A percentile compares a stretch with the other conserved stretches of the same genome.
These are phyloP conservation scores for Cutaneotrichosporon dermatis DNA, from an alignment of 1,284 basidiomycete genomes.

Conservation along the genomic window DNA sequence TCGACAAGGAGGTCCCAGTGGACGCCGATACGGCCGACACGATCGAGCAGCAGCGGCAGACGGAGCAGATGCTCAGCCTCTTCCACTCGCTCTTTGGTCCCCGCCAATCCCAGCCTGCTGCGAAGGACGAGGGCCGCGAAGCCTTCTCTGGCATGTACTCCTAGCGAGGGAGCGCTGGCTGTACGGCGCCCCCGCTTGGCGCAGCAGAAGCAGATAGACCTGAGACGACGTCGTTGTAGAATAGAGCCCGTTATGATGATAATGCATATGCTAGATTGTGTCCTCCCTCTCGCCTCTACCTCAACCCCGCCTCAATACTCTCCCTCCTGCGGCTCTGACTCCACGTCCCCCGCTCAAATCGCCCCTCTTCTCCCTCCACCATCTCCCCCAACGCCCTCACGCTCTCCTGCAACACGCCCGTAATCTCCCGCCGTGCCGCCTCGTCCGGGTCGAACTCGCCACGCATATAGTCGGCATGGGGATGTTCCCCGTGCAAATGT, in stretches of 20 bases:
- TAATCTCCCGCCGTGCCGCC: slow-evolving; percentile 74
- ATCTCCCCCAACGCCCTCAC: slow-evolving; percentile 34
- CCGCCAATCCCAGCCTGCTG: neutral
- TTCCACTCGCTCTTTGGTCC: slow-evolving; percentile 21
- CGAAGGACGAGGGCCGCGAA: slow-evolving; percentile 34
- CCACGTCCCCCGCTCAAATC: slow-evolving; percentile 40
- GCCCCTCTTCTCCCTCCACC: slow-evolving; percentile 45
- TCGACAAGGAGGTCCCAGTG: slow-evolving; percentile 12
- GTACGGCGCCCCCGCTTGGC: neutral
- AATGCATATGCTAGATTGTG: neutral
- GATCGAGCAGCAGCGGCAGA: slow-evolving; percentile 16
- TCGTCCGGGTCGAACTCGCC: slow-evolving; percentile 1
- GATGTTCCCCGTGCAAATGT: no score
- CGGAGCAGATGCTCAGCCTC: slow-evolving; percentile 19
- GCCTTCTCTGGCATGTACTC: slow-evolving; percentile 43
- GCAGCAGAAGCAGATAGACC: no score
- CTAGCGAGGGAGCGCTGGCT: slow-evolving; percentile 48
- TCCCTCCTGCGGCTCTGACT: slow-evolving; percentile 19
- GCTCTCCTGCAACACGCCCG: slow-evolving; percentile 68
- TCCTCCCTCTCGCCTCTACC: neutral
- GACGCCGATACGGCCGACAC: neutral
- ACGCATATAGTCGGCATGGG: neutral
- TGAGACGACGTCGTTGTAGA: no score
- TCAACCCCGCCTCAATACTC: neutral
- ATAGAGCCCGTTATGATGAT: neutral